phyloP scores from a whole-genome alignment of 768 basidiomycete species.

The Suillus discolor region DNA sequence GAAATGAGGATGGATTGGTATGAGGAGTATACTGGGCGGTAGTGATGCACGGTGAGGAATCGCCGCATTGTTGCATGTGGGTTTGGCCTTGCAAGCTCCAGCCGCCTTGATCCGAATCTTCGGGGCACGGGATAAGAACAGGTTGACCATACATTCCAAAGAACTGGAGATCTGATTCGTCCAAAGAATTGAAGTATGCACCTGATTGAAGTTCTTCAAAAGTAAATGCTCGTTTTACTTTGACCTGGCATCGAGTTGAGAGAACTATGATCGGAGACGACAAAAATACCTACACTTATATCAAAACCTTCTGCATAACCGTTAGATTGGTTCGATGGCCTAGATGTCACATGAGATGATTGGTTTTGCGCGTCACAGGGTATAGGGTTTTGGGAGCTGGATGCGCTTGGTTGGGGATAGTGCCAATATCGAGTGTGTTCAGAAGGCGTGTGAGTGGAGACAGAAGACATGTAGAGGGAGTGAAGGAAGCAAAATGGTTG shows the following conservation, averaged over 20 bases:
- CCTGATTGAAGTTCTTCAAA: slow-evolving; percentile 38
- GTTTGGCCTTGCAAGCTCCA: slow-evolving; percentile 16
- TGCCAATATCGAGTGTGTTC: neutral
- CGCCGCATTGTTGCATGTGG: slow-evolving; percentile 6
- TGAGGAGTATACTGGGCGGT: slow-evolving; percentile 9
- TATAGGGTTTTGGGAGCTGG: neutral
- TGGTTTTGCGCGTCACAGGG: neutral
- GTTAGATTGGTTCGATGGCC: neutral
- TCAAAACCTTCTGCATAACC: slow-evolving; percentile 26
- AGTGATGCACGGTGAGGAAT: slow-evolving; percentile 5
- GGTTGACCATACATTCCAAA: slow-evolving; percentile 35
- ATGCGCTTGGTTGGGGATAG: neutral
- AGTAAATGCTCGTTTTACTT: slow-evolving; percentile 32
- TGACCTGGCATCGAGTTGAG: slow-evolving; percentile 9
- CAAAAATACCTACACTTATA: slow-evolving; percentile 20
- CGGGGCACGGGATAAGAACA: slow-evolving; percentile 29
- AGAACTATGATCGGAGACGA: neutral
- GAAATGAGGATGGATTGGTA: slow-evolving; percentile 7
- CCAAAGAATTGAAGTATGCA: slow-evolving; percentile 29
- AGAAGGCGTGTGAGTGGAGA: slow-evolving; percentile 9
- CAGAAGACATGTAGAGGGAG: neutral
- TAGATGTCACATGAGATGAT: neutral
- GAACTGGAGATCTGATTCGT: slow-evolving; percentile 36
- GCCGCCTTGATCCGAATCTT: slow-evolving; percentile 23
- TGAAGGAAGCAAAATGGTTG: neutral